Conservation (phyloP, 208 protist species). For the Leishmania tarentolae region DNA sequence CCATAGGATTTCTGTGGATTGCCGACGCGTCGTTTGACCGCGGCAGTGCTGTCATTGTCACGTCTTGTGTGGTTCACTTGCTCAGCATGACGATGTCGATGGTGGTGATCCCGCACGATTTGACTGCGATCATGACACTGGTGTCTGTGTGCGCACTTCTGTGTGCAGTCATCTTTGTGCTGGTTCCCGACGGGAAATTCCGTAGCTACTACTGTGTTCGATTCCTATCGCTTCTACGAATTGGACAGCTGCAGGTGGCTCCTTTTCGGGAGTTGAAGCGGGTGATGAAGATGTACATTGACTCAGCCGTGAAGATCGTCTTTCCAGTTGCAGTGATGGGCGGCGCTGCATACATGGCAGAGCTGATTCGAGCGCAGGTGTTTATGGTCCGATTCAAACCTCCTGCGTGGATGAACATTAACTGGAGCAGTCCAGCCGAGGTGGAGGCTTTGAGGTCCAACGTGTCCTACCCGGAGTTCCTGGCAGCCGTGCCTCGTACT, state of each 20-base stretch:
- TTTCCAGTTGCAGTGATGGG: conserved; percentile 59
- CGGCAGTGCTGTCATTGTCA: conserved; percentile 23
- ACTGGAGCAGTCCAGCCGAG: conserved; percentile 26
- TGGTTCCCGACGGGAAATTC: conserved; percentile 20
- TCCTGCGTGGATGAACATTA: conserved; percentile 14
- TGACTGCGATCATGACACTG: conserved; percentile 52
- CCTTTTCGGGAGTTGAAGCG: conserved; percentile 38
- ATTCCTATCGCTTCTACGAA: conserved; percentile 68
- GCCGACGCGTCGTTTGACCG: conserved; percentile 36
- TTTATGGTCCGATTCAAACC: conserved; percentile 48
- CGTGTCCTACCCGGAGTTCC: conserved; percentile 39
- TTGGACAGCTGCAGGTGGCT: conserved; percentile 65
- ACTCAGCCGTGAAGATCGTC: conserved; percentile 43
- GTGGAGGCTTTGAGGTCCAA: conserved; percentile 19
- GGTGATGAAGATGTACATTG: conserved; percentile 55
- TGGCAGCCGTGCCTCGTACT: conserved; percentile 26
- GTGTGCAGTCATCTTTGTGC: conserved; percentile 35
- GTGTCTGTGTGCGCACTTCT: conserved; percentile 37
- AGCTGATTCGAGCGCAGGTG: conserved; percentile 71
- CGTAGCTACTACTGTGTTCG: conserved; percentile 46
- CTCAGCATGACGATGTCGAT: conserved; percentile 51
- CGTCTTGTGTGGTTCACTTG: conserved; percentile 48
- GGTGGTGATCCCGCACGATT: conserved; percentile 53
- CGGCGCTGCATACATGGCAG: conserved; percentile 45
- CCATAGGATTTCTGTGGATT: conserved; percentile 72